Percentiles rank a stretch among this genome's conserved stretches.
Evolutionary conservation across 2,329 filamentous ascomycete genomes (phyloP).

Genomic region (Aureobasidium sp.): DNA sequence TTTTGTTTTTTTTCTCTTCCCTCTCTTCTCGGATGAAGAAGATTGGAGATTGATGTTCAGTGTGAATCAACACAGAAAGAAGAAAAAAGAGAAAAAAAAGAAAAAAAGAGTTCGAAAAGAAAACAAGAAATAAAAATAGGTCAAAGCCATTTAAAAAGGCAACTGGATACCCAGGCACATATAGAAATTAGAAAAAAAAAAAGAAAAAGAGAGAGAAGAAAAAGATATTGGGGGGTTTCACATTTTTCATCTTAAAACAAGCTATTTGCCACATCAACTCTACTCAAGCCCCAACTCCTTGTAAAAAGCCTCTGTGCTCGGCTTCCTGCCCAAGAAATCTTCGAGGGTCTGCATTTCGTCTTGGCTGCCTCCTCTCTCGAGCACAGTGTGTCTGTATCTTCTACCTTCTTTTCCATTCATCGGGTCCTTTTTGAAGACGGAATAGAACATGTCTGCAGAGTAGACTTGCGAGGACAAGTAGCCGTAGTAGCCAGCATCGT

Average conservation of each 20-base stretch:
- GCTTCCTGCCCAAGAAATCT: constrained; percentile 70
- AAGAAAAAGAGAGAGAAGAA: neutral
- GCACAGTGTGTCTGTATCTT: constrained; percentile 68
- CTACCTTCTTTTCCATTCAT: constrained; percentile 70
- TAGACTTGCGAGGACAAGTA: constrained; percentile 67
- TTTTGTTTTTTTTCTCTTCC: neutral
- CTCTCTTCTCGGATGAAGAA: too few species aligned
- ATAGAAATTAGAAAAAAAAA: neutral
- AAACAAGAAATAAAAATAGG: too few species aligned
- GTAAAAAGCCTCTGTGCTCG: constrained; percentile 73
- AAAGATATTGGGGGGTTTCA: too few species aligned
- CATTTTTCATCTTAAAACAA: too few species aligned
- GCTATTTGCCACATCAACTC: too few species aligned
- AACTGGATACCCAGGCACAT: too few species aligned
- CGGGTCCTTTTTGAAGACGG: constrained; percentile 68
- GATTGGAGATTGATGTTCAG: too few species aligned
- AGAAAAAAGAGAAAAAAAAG: neutral
- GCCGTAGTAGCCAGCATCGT: constrained; percentile 76
- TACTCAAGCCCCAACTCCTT: constrained; percentile 59
- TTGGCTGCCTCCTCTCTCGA: constrained; percentile 69
- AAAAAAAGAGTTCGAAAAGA: neutral
- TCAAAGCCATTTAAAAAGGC: too few species aligned
- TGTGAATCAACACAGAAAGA: too few species aligned
- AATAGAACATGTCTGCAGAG: constrained; percentile 79
- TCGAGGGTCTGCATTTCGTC: constrained; percentile 75